Conservation (phyloP, 2,329 filamentous ascomycete species). For the Colletotrichum brevisporum region DNA sequence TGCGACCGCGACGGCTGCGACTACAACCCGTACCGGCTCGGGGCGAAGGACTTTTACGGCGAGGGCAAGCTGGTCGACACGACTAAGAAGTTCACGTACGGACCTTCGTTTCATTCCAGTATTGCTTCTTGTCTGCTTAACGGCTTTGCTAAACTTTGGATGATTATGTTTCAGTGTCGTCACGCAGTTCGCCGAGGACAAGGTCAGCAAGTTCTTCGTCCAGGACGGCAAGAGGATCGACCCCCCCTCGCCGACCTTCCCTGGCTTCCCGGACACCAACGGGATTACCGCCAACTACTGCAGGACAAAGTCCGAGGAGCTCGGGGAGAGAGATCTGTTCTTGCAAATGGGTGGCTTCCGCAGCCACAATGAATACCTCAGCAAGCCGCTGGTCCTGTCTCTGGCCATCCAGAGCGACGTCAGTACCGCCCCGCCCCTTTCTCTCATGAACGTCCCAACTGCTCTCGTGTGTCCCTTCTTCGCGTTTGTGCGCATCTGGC, state of each 20-base stretch:
- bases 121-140: not conserved
- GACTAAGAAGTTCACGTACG: conserved; percentile 63
- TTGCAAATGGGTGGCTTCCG: not conserved
- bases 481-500: not conserved
- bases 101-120: no score
- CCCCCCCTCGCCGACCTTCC: conserved; percentile 48
- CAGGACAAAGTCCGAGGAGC: not conserved
- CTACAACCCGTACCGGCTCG: conserved; percentile 75
- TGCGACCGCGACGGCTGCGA: conserved; percentile 77
- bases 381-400: conserved; percentile 26
- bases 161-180: conserved; percentile 60
- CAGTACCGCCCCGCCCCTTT: not conserved
- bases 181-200: conserved; percentile 67
- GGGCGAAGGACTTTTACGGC: conserved; percentile 72
- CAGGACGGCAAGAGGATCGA: conserved; percentile 71
- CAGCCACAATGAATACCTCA: conserved; percentile 3
- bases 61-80: conserved; percentile 70
- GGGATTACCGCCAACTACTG: conserved; percentile 19
- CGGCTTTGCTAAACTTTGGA: no score
- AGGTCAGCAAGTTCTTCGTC: conserved; percentile 73
- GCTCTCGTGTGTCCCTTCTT: no score
- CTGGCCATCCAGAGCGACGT: conserved; percentile 37
- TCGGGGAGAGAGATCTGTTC: not conserved
- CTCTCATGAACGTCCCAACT: not conserved
- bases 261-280: conserved; percentile 1